Evolutionary conservation across 768 basidiomycete species (phyloP).

Genomic region (Mycena vitilis): DNA sequence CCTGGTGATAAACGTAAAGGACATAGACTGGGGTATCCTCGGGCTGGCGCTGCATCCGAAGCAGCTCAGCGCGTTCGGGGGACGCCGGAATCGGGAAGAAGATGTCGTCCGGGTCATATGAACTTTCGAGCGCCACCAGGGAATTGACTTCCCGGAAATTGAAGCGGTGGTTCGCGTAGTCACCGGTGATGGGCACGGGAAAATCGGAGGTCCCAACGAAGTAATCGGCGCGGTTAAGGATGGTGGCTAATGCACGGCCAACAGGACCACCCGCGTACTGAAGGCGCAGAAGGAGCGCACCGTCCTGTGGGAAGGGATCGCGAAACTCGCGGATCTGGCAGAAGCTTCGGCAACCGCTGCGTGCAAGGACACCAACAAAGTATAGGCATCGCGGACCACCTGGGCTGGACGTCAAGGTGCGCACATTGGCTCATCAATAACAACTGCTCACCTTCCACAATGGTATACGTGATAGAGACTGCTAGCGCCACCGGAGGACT

Average conservation of each 20-base stretch:
- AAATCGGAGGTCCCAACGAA: constrained; percentile 11
- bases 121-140: neutral
- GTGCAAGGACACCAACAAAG: constrained; percentile 14
- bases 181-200: neutral
- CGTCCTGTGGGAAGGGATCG: neutral
- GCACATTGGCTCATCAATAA: no score
- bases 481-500: no score
- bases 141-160: constrained; percentile 3
- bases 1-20: constrained; percentile 13
- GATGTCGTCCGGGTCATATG: neutral
- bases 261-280: neutral
- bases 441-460: no score
- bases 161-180: neutral
- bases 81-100: neutral
- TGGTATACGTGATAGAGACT: no score
- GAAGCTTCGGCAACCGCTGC: neutral
- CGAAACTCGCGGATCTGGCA: neutral
- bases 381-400: no score
- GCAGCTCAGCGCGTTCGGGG: neutral
- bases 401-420: no score
- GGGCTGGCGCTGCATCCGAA: neutral
- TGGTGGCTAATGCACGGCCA: neutral
- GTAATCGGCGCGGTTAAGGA: neutral
- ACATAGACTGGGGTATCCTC: neutral
- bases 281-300: constrained; percentile 4